Evolutionary conservation across 2,329 filamentous ascomycete genomes (phyloP).

Genomic region (Colletotrichum kahawae): DNA sequence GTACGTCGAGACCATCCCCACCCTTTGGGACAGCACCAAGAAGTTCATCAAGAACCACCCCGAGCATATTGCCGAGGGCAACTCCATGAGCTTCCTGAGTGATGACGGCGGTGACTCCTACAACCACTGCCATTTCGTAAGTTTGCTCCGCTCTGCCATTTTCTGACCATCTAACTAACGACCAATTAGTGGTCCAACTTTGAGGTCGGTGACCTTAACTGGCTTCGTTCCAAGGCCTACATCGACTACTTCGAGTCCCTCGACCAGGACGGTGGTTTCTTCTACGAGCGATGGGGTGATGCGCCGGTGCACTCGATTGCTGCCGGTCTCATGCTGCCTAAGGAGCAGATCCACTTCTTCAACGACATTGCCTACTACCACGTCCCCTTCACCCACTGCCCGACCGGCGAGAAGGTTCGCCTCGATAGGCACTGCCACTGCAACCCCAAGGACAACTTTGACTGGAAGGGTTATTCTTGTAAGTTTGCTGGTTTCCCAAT

Average conservation of each 20-base stretch:
- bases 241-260: conserved; percentile 88
- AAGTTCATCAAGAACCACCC: conserved; percentile 92
- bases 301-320: conserved; percentile 98
- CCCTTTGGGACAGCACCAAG: conserved; percentile 93
- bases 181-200: conserved; percentile 91
- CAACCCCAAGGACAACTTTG: conserved; percentile 96
- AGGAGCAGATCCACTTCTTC: conserved; percentile 97
- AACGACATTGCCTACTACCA: conserved; percentile 99
- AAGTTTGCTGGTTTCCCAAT: conserved; percentile 45
- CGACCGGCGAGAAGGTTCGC: conserved; percentile 84
- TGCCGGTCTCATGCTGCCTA: conserved; percentile 83
- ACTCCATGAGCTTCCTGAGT: conserved; percentile 89
- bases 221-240: conserved; percentile 90
- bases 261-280: conserved; percentile 93
- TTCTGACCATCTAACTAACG: conserved; percentile 28
- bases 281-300: conserved; percentile 98
- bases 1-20: conserved; percentile 95
- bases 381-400: conserved; percentile 97
- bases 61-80: conserved; percentile 82
- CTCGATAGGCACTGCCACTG: conserved; percentile 91
- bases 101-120: conserved; percentile 91
- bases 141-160: conserved; percentile 35
- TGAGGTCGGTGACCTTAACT: conserved; percentile 91
- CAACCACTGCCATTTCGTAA: conserved; percentile 96
- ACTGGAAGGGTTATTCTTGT: conserved; percentile 99